A percentile compares a stretch with the other conserved stretches of the same genome.
phyloP scores from a whole-genome alignment of 176 grass and related monocot genomes.

The Rhynchospora breviuscula region DNA sequence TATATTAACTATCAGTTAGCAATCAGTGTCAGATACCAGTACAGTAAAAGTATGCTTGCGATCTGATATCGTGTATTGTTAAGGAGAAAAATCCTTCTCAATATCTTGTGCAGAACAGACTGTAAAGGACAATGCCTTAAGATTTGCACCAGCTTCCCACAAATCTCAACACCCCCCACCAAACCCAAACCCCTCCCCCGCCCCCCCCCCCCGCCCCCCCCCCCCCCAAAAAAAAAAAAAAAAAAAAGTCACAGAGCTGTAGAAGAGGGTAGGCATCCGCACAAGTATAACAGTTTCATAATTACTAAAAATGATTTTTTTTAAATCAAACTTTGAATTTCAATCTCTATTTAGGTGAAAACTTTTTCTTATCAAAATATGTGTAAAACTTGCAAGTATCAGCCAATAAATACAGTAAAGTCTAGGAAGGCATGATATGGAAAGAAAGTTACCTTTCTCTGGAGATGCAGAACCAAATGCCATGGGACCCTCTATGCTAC shows the following conservation, averaged over 20 bases:
- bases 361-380: not conserved
- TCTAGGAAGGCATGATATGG: not conserved
- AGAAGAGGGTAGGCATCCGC: not conserved
- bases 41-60: not conserved
- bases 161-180: too few species aligned
- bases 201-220: too few species aligned
- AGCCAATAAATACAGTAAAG: not conserved
- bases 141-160: not conserved
- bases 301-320: not conserved
- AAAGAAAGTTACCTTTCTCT: conserved; percentile 6
- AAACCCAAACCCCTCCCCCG: not conserved
- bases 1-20: not conserved
- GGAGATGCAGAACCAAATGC: conserved; percentile 16
- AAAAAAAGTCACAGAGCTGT: not conserved
- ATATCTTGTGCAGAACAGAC: not conserved
- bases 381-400: not conserved
- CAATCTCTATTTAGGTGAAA: not conserved
- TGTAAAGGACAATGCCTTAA: not conserved
- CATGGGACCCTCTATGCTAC: conserved; percentile 4
- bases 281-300: not conserved
- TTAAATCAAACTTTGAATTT: not conserved
- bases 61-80: not conserved
- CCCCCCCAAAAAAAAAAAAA: too few species aligned
- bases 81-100: not conserved
- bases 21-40: not conserved